Base-by-base conservation (phyloP, 352 stramenopile species). In the Pythium brachiatum region DNA sequence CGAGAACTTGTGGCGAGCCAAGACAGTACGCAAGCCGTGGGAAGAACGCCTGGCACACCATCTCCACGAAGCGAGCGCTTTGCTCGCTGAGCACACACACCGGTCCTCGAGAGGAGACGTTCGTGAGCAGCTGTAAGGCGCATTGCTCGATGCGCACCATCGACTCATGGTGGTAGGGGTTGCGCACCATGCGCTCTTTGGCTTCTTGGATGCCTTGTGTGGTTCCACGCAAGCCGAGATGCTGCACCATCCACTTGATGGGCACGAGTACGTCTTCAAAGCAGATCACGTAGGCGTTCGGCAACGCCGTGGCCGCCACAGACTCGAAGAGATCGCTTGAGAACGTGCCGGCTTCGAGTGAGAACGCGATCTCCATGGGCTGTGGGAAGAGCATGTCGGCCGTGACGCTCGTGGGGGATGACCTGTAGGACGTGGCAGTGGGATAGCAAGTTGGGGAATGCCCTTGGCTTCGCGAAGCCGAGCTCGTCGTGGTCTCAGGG, bases 41-140 rank as follows among this genome's bases (percentile, higher is more conserved):
- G 59, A 89, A 89, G 47, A 89, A 85, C 7, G 73, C 66, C 47
- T 74, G 75, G 75, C 76, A 89, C 57, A 78, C 74, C 34, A 69
- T 72, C 64, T 89, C 80, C 7, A 89, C 75, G 38, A 86, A 89
- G 47, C 74, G 65, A 46, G 78, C 74, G 47, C 73, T 84, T 50
- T 89, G 73, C 38, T 89, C 78, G 41, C 80, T 88, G 7, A 88
- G 72, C 21, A 89, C 88, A 54, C 83, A 89, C 21, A 89, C 73
- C 12, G 80, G 80, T 0, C 80, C 80, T 21, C 73, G 73, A 9
- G 53, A 60, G 3, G 80, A 82, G 20, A 86, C 64, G 5, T 73
- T 68, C 9, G 65, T 86, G 48, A 89, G 69, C 23, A 89, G 57
- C 25, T 83, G 69, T 27, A 88, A 64, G 13, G 82, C 68, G 43